Base-by-base conservation (phyloP, 345 rosid genomes). In the Isatis tinctoria region DNA sequence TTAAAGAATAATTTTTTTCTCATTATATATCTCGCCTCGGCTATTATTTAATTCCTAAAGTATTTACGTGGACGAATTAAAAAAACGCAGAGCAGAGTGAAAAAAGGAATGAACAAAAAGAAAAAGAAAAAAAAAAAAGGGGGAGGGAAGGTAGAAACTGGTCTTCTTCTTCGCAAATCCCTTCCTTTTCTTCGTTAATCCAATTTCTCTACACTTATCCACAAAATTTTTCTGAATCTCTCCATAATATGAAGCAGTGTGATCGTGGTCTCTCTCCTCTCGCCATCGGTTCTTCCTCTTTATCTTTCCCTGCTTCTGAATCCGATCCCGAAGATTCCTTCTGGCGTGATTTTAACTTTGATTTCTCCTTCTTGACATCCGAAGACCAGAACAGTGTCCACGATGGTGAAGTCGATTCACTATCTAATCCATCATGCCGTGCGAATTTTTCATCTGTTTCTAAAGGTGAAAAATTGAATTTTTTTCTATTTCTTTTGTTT, bases 181-280 rank as follows among this genome's bases (percentile, higher is more conserved):
- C 59, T 33, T 65, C 32, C 70, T 45, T 8, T 45, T 65, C 28
- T 65, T 65, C 41, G 70, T 49, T 48, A 65, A 52, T 12, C 27
- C 43, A 27, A 27, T 27, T 26, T 18, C 24, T 22, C 24, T 22
- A 22, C 12, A 37, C 9, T 43, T 51, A 51, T 58, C 57, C 28
- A 35, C 36, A 47, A 7, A 28, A 10, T 12, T 10, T 24, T 49
- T 30, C 10, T n/a, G 45, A 43, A 58, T 18, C 18, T 65, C 57
- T 71, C 53, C 41, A 17, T 45, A 41, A 70, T 48, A 81, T 72
- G 76, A 69, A 67, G 74, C 75, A 57, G 45, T 45, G 72, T 69
- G 72, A 59, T 4, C 49, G 37, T 33, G 24, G 24, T 22, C 24
- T 22, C 24, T 22, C 24, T 22, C 24, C 24, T 22, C 37, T 33